A percentile compares a stretch with the other conserved stretches of the same genome.
Evolutionary conservation across 2,329 filamentous ascomycete genomes (phyloP).

Genomic region (Nemania sp.): DNA sequence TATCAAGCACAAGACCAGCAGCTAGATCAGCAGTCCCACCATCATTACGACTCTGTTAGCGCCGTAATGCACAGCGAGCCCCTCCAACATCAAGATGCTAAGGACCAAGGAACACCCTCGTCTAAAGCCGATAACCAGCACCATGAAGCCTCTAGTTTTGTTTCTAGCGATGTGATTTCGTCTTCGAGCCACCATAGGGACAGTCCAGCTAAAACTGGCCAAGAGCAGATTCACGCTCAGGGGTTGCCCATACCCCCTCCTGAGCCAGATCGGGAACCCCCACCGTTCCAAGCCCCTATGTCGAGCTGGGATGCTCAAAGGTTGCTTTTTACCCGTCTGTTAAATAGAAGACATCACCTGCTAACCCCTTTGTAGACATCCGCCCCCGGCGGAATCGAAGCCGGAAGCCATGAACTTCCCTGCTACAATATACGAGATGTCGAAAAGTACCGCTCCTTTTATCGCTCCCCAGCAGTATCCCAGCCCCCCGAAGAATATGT

Average conservation of each 20-base stretch:
- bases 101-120: slow-evolving; percentile 37
- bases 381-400: slow-evolving; percentile 73
- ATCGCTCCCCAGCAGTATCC: slow-evolving; percentile 82
- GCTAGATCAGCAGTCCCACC: background rate
- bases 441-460: slow-evolving; percentile 78
- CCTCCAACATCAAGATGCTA: slow-evolving; percentile 32
- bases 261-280: slow-evolving; percentile 53
- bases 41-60: slow-evolving; percentile 32
- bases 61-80: slow-evolving; percentile 30
- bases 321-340: slow-evolving; percentile 51
- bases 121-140: slow-evolving; percentile 43
- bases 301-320: slow-evolving; percentile 66
- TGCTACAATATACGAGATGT: slow-evolving; percentile 84
- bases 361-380: slow-evolving; percentile 63
- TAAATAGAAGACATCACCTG: background rate
- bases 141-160: slow-evolving; percentile 39
- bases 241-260: slow-evolving; percentile 54
- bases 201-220: slow-evolving; percentile 62
- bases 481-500: slow-evolving; percentile 87
- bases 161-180: slow-evolving; percentile 45
- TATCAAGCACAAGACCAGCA: slow-evolving; percentile 37
- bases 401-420: slow-evolving; percentile 91
- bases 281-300: slow-evolving; percentile 50
- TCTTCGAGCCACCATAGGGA: slow-evolving; percentile 57
- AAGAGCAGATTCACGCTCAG: slow-evolving; percentile 54